Conservation (phyloP, 208 protist genomes). For the Leishmania braziliensis region DNA sequence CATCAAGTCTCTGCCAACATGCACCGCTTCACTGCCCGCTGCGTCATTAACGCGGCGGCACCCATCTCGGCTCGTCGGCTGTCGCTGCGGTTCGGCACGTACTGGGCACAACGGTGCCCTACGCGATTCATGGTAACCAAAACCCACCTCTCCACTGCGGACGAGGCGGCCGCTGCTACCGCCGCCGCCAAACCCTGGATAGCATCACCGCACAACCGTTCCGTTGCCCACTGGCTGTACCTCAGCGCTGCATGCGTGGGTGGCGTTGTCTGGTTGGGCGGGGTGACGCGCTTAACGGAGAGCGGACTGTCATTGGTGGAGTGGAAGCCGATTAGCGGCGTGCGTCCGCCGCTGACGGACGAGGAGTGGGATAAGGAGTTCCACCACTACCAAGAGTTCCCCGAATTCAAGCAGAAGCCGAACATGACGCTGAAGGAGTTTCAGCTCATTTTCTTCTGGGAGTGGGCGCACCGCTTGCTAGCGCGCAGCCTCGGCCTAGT, state of each 20-base stretch:
- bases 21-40: conserved; percentile 25
- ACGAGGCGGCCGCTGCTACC: conserved; percentile 13
- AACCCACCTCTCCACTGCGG: conserved; percentile 8
- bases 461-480: conserved; percentile 95
- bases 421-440: conserved; percentile 96
- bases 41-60: conserved; percentile 8
- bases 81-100: conserved; percentile 8
- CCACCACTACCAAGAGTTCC: conserved; percentile 95
- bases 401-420: conserved; percentile 95
- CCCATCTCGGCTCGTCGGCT: conserved; percentile 8
- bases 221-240: conserved; percentile 91
- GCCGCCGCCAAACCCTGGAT: conserved; percentile 20
- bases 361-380: conserved; percentile 96
- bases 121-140: conserved; percentile 17
- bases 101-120: conserved; percentile 21
- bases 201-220: conserved; percentile 50
- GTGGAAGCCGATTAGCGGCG: conserved; percentile 93
- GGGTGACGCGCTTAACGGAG: conserved; percentile 94
- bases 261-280: conserved; percentile 93
- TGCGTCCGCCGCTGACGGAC: conserved; percentile 87
- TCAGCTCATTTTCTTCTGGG: conserved; percentile 97
- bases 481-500: conserved; percentile 91
- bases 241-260: conserved; percentile 83
- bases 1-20: conserved; percentile 10
- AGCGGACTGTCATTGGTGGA: conserved; percentile 95